These are phyloP conservation scores for Butyriboletus loyo DNA, from an alignment of 768 basidiomycete genomes.

Conservation along the genomic window DNA sequence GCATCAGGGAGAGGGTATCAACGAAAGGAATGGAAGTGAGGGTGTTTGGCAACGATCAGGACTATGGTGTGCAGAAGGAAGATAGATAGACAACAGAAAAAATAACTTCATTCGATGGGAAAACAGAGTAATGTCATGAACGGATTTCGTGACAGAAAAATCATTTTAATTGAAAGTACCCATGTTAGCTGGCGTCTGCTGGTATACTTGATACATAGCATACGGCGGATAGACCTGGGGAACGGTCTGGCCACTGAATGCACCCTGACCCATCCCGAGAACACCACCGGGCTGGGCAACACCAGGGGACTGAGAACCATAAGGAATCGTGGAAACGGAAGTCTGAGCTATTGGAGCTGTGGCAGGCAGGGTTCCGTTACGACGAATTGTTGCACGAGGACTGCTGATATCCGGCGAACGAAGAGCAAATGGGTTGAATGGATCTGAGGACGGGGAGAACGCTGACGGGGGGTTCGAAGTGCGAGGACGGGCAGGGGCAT, in stretches of 20 bases:
- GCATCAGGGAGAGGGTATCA: slow-evolving; percentile 28
- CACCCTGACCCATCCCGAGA: slow-evolving; percentile 63
- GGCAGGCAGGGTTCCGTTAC: slow-evolving; percentile 35
- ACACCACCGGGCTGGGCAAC: slow-evolving; percentile 54
- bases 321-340: slow-evolving; percentile 41
- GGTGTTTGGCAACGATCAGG: slow-evolving; percentile 25
- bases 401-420: slow-evolving; percentile 50
- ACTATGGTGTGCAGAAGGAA: slow-evolving; percentile 21
- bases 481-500: slow-evolving; percentile 45
- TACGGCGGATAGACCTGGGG: slow-evolving; percentile 75
- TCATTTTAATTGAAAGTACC: slow-evolving; percentile 65
- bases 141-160: slow-evolving; percentile 27
- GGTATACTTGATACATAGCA: slow-evolving; percentile 77
- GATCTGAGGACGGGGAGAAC: slow-evolving; percentile 51
- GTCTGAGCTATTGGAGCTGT: slow-evolving; percentile 33
- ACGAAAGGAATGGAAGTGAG: slow-evolving; percentile 24
- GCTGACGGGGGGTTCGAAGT: slow-evolving; percentile 40
- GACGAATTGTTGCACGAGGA: slow-evolving; percentile 47
- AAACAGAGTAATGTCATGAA: slow-evolving; percentile 42
- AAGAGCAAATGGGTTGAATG: slow-evolving; percentile 56
- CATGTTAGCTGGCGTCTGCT: slow-evolving; percentile 71
- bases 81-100: slow-evolving; percentile 34
- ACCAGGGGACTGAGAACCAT: slow-evolving; percentile 59
- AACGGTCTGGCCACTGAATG: slow-evolving; percentile 59
- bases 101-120: slow-evolving; percentile 33